phyloP scores from a whole-genome alignment of 768 basidiomycete genomes.

The Kwoniella europaea region DNA sequence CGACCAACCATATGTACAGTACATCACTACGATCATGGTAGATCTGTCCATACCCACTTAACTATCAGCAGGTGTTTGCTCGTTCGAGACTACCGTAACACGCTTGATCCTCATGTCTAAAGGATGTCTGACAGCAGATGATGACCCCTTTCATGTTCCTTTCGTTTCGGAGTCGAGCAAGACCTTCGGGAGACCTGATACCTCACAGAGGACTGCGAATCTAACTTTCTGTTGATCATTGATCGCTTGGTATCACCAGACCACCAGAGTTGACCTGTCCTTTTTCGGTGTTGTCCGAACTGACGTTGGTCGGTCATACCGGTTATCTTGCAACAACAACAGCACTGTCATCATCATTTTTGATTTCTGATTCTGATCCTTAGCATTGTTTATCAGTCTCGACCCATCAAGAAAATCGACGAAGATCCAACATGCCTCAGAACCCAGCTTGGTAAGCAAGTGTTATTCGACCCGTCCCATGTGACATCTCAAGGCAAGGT shows the following conservation, averaged over 20 bases:
- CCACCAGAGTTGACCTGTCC: too few species aligned
- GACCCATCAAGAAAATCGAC: background rate
- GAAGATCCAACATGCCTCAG: constrained; percentile 11
- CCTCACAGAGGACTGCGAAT: too few species aligned
- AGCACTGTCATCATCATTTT: background rate
- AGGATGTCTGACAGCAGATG: background rate
- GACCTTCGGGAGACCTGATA: too few species aligned
- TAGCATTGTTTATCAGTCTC: background rate
- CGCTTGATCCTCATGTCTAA: background rate
- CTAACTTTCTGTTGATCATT: too few species aligned
- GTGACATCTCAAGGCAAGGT: background rate
- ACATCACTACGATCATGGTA: background rate
- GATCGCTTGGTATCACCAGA: too few species aligned
- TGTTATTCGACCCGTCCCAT: background rate
- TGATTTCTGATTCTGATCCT: background rate
- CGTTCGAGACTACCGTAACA: too few species aligned
- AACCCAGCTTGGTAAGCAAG: constrained; percentile 44
- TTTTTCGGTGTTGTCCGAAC: background rate
- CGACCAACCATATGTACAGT: background rate
- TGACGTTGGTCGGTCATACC: background rate
- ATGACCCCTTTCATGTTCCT: background rate
- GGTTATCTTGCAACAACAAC: background rate
- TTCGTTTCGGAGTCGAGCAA: background rate
- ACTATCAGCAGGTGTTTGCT: too few species aligned
- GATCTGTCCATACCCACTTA: background rate